Base-by-base conservation (phyloP, 495 filamentous ascomycete genomes). In the Trichocladium antarcticum region DNA sequence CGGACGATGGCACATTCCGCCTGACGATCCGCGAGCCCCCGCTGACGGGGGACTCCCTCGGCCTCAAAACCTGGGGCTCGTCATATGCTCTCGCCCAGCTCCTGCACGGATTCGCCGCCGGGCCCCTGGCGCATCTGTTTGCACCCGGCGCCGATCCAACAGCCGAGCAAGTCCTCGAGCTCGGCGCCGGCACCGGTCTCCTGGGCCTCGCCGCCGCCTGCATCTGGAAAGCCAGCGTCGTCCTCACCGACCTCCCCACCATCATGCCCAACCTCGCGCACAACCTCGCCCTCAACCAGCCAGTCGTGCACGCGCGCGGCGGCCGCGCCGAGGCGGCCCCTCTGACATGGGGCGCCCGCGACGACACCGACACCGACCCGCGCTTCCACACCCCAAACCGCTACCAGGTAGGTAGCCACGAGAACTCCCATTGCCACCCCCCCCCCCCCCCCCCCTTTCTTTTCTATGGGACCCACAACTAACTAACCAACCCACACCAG, bases 51-150 rank as follows among this genome's bases (percentile, higher is more conserved):
- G 92, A 95, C 62, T 83, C 89, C 47, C 75, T 96, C 14, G 92
- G 92, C 10, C 75, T 88, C 57, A 96, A 96, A 60, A 96, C 89
- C 0, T 95, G 89, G 89, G 80, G 84, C 0, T 87, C 87, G 0
- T 87, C 87, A 0, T 92, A 85, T 60, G 75, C 93, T 3, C 81
- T 98, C 15, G 84, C 92, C 0, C 84, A 81, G 54, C 80, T 82
- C 11, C 78, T 97, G 2, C 57, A 62, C 5, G 42, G 55, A n/a
- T 62, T 78, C 20, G 56, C 62, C 4, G 48, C 53, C 19, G 56
- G 55, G 0, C 59, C 64, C 9, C 54, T 76, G 10, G 51, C 59
- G 1, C 68, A 73, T 41, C 45, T 75, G 14, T 52, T 75, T 41
- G 2, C 28, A 24, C 48, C 29, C 4, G 49, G 38, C 19, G 45